A percentile compares a stretch with the other conserved stretches of the same genome.
Evolutionary conservation across 2,329 filamentous ascomycete species (phyloP).

Genomic region (Phialophora expanda): DNA sequence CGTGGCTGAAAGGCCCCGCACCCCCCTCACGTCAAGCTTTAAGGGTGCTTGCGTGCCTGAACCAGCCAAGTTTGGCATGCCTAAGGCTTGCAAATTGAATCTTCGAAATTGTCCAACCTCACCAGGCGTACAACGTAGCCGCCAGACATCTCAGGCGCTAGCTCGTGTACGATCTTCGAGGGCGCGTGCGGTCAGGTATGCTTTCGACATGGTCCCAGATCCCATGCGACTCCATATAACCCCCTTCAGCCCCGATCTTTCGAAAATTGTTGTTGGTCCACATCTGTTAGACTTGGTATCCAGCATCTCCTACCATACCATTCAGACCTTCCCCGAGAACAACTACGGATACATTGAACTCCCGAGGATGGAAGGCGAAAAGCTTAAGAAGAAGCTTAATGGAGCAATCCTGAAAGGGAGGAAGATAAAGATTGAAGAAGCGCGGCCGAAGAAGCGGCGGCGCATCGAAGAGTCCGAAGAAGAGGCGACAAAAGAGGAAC

Average conservation of each 20-base stretch:
- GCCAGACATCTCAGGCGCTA: constrained; percentile 10
- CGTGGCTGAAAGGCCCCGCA: not conserved
- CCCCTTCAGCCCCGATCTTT: constrained; percentile 75
- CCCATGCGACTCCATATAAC: constrained; percentile 78
- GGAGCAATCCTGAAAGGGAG: constrained; percentile 81
- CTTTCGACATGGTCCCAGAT: constrained; percentile 43
- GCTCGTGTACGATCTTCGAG: not conserved
- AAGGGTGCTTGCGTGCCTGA: constrained; percentile 7
- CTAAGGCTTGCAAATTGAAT: not conserved
- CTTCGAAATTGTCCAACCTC: constrained; percentile 7
- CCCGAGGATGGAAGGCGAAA: constrained; percentile 81
- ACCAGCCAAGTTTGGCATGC: constrained; percentile 1
- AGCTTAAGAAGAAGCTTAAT: constrained; percentile 87
- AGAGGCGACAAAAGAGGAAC: constrained; percentile 43
- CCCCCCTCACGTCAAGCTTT: constrained; percentile 5
- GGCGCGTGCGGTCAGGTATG: constrained; percentile 20
- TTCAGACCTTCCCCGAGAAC: constrained; percentile 88
- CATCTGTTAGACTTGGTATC: constrained; percentile 69
- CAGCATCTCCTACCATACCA: constrained; percentile 83
- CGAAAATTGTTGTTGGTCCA: constrained; percentile 73
- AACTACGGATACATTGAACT: constrained; percentile 90
- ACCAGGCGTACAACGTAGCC: not conserved
- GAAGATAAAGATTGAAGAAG: constrained; percentile 84
- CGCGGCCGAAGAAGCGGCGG: constrained; percentile 66
- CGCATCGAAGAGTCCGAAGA: constrained; percentile 46